phyloP scores from a whole-genome alignment of 176 grass and related monocot genomes.

The Elaeis guineensis region DNA sequence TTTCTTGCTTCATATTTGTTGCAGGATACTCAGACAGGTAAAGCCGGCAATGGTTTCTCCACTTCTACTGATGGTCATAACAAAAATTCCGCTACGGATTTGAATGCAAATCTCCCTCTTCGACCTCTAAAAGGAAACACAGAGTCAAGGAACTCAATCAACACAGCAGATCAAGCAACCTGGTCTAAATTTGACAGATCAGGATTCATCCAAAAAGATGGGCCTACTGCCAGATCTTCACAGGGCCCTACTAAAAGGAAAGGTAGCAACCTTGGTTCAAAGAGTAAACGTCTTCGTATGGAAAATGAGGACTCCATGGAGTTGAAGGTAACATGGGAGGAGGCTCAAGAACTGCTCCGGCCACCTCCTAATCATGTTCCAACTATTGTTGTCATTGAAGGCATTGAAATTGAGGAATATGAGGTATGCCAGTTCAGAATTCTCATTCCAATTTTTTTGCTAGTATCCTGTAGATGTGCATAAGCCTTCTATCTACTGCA shows the following conservation, averaged over 20 bases:
- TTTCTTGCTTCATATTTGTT: not conserved
- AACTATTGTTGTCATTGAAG: constrained; percentile 61
- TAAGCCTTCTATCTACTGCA: no score
- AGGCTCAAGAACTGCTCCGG: constrained; percentile 86
- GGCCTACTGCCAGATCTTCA: constrained; percentile 31
- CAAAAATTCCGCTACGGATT: constrained; percentile 35
- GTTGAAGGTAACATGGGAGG: constrained; percentile 96
- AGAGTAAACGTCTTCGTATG: constrained; percentile 80
- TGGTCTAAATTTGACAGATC: constrained; percentile 37
- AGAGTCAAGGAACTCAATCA: constrained; percentile 33
- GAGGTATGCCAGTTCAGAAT: constrained; percentile 35
- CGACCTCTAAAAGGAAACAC: constrained; percentile 38
- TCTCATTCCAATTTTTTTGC: no score
- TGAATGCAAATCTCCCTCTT: constrained; percentile 29
- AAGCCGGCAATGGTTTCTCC: constrained; percentile 49
- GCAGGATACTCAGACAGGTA: constrained; percentile 62
- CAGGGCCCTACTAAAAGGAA: constrained; percentile 63
- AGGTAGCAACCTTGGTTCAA: constrained; percentile 51
- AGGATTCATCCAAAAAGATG: constrained; percentile 52
- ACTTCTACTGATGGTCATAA: constrained; percentile 33
- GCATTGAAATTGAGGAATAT: constrained; percentile 95
- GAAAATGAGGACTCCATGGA: constrained; percentile 98
- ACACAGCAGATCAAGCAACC: constrained; percentile 35
- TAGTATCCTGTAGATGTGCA: no score
- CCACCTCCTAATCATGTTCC: constrained; percentile 70